These are phyloP conservation scores for Tetraselmis striata DNA, from an alignment of 139 green algal species.

Conservation along the genomic window DNA sequence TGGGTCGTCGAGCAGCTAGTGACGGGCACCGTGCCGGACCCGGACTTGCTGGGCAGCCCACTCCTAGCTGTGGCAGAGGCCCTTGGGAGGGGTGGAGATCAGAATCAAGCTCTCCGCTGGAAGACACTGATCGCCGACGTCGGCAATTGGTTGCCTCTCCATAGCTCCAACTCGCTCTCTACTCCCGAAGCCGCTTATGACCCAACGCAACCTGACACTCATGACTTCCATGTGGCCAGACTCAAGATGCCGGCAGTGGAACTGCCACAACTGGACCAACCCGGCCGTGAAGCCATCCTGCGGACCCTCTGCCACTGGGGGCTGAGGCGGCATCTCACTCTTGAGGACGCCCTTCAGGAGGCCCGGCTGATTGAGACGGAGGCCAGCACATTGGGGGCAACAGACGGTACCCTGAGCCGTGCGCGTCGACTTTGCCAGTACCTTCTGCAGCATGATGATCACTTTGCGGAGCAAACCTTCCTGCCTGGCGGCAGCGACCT, in stretches of 20 bases:
- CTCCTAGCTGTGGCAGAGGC: neutral
- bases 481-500: no score
- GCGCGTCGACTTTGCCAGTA: neutral
- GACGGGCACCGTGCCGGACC: neutral
- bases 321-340: neutral
- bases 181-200: neutral
- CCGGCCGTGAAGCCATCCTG: neutral
- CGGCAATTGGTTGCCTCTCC: neutral
- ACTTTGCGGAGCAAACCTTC: neutral
- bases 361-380: no score
- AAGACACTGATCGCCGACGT: neutral
- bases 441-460: neutral
- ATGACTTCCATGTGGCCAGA: neutral
- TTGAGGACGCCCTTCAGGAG: neutral
- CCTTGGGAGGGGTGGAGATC: neutral
- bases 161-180: no score
- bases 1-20: neutral
- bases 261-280: neutral
- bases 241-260: neutral
- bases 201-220: neutral
- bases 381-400: no score
- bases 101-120: neutral
- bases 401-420: no score
- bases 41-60: neutral
- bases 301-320: neutral